Base-by-base conservation (phyloP, 306 rosid species). In the Medicago arabica region DNA sequence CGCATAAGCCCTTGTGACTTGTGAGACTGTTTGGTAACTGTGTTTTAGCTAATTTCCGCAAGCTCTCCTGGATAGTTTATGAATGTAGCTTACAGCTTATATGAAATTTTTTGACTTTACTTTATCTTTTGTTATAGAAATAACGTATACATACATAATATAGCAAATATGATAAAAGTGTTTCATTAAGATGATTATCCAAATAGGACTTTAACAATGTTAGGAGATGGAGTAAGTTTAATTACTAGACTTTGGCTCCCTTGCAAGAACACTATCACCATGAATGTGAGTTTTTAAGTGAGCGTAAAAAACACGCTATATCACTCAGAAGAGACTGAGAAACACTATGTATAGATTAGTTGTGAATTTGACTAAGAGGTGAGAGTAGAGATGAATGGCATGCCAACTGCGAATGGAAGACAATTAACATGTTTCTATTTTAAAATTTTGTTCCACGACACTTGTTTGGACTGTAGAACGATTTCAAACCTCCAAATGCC, bases 361-460 rank as follows among this genome's bases (percentile, higher is more conserved):
- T 66, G 9, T 41, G 17, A 28, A 3, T 69, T 72, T 39, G 8
- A 63, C 57, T 53, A 15, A 3, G 38, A 31, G 59, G 53, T 60
- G 41, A 34, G 72, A 9, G 6, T 44, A 44, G 73, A 15, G 54
- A 70, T 64, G 67, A 62, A 41, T 69, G 71, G 51, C 9, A 28
- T 7, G 53, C 31, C 12, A 28, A 43, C 14, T 28, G 54, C 40
- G 46, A 58, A 68, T 47, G 18, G 38, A 53, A 41, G 39, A 51
- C 15, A 41, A 15, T n/a, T 49, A 49, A 21, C 58, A 28, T 64
- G 62, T 58, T 54, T 47, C 39, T 65, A 47, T 9, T 19, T 57
- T 19, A 19, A 19, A 57, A 57, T 17, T 12, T 54, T 18, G 19
- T 51, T 18, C 6, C 60, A 51, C 1, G 1, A 9, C 4, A 6